phyloP scores from a whole-genome alignment of 176 grass and related monocot genomes.

The Triticum dicoccoides region DNA sequence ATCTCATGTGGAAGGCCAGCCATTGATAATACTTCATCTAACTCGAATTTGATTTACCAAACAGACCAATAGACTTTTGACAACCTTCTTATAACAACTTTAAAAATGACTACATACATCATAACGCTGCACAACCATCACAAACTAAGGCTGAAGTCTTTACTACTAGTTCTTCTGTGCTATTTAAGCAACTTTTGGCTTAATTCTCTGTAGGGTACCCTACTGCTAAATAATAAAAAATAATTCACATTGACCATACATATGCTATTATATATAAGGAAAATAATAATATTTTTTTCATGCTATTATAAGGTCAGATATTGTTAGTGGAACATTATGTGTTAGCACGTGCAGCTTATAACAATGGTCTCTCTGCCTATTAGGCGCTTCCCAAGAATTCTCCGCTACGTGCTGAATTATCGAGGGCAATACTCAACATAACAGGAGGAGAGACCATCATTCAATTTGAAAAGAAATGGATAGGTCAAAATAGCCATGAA shows the following conservation, averaged over 20 bases:
- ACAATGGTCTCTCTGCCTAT: background rate
- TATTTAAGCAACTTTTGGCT: background rate
- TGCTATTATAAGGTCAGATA: too few species aligned
- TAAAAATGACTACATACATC: background rate
- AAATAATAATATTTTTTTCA: too few species aligned
- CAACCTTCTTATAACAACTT: background rate
- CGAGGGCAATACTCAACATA: slow-evolving; percentile 59
- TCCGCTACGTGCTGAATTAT: slow-evolving; percentile 34
- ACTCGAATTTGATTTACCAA: background rate
- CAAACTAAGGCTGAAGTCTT: background rate
- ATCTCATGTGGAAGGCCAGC: background rate
- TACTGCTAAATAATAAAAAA: background rate
- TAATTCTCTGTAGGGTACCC: background rate
- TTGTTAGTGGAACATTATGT: background rate
- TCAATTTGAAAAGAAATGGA: slow-evolving; percentile 52
- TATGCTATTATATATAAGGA: too few species aligned
- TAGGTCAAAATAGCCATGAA: slow-evolving; percentile 27
- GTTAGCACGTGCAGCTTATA: background rate
- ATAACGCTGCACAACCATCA: background rate
- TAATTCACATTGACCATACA: too few species aligned
- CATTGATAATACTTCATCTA: background rate
- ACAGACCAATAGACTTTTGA: background rate
- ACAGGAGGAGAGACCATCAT: slow-evolving; percentile 38
- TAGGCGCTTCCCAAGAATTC: slow-evolving; percentile 38
- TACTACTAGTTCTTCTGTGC: background rate